These are phyloP conservation scores for Marvania coccoides DNA, from an alignment of 139 green algal genomes.

Conservation along the genomic window DNA sequence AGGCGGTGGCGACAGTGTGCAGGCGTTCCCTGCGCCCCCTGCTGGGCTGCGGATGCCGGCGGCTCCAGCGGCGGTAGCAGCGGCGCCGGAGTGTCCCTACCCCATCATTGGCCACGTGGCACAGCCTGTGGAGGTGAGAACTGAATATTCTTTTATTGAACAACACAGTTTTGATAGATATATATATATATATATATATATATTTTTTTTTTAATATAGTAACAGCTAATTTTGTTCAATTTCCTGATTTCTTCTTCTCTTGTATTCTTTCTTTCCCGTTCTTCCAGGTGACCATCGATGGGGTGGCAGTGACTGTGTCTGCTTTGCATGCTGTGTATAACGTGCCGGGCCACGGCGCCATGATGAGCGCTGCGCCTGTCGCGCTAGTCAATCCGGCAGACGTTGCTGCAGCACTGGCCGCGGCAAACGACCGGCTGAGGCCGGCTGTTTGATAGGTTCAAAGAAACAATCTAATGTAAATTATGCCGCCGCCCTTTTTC, in stretches of 20 bases:
- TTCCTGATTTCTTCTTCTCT: too few relatives aligned
- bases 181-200: too few relatives aligned
- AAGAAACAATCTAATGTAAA: background rate
- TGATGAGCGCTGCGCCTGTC: conserved; percentile 3
- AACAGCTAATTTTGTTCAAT: too few relatives aligned
- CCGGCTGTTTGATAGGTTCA: background rate
- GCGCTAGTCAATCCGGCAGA: background rate
- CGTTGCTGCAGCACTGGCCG: background rate
- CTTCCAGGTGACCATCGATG: conserved; percentile 1
- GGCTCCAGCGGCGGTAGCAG: too few relatives aligned
- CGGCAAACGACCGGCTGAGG: background rate
- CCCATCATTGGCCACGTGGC: conserved; percentile 5
- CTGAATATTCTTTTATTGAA: too few relatives aligned
- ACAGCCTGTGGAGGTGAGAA: background rate
- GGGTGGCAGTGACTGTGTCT: background rate
- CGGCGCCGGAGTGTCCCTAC: background rate
- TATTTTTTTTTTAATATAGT: too few relatives aligned
- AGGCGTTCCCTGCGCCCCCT: too few relatives aligned
- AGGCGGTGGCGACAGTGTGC: too few relatives aligned
- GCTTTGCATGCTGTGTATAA: conserved; percentile 16
- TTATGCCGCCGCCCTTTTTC: background rate
- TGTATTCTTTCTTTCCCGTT: too few relatives aligned
- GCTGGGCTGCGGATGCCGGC: too few relatives aligned
- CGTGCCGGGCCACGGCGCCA: background rate
- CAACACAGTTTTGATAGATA: too few relatives aligned